phyloP scores from a whole-genome alignment of 345 rosid species.

The Hibiscus syriacus region DNA sequence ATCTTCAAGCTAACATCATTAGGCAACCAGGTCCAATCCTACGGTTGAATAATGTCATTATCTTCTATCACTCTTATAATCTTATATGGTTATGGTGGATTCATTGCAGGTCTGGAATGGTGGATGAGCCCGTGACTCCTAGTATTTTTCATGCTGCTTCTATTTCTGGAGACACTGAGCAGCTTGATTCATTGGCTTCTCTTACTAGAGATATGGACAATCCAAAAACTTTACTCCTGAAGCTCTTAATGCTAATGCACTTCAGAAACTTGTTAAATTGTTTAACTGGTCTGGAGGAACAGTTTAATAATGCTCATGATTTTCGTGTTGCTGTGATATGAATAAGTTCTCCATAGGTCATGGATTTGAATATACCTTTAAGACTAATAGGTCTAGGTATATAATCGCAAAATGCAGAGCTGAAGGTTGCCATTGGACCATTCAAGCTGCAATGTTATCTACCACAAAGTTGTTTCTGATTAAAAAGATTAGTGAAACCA shows the following conservation, averaged over 20 bases:
- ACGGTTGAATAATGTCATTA: neutral
- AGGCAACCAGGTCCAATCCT: neutral
- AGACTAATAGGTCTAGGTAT: constrained; percentile 43
- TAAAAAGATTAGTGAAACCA: constrained; percentile 36
- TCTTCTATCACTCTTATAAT: neutral
- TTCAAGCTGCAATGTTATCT: constrained; percentile 44
- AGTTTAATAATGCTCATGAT: constrained; percentile 39
- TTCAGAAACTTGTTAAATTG: constrained; percentile 24
- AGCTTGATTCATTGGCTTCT: constrained; percentile 4
- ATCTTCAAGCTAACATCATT: neutral
- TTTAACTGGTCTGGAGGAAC: constrained; percentile 49
- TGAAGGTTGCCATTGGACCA: constrained; percentile 51
- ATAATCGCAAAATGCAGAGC: constrained; percentile 40
- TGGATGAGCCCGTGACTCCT: constrained; percentile 1
- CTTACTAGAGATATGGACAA: constrained; percentile 11
- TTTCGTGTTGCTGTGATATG: constrained; percentile 49
- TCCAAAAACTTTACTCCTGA: constrained; percentile 2
- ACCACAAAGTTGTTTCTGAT: constrained; percentile 34
- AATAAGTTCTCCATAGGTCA: constrained; percentile 47
- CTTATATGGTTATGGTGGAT: neutral
- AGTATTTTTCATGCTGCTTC: neutral
- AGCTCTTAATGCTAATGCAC: constrained; percentile 6
- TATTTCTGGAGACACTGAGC: neutral
- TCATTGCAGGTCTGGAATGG: constrained; percentile 1
- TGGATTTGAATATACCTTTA: constrained; percentile 42